Percentiles rank a stretch among this genome's conserved stretches.
Conservation (phyloP, 345 rosid genomes). For the Carallia brachiata region DNA sequence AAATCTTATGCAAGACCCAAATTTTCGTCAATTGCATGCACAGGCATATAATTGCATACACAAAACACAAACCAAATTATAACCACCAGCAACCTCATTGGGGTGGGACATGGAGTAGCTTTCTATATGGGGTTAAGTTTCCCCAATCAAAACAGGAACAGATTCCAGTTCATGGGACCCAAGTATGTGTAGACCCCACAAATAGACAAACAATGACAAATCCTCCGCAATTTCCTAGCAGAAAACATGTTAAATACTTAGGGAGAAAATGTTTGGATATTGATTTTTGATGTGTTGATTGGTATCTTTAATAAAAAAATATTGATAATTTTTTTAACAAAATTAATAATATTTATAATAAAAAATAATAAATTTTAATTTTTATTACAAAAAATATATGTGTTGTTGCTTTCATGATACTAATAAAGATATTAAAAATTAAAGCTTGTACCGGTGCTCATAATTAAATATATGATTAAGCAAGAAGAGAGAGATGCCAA, state of each 20-base stretch:
- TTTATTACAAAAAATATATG: too few relatives aligned
- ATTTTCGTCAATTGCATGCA: not conserved
- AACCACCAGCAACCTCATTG: constrained; percentile 17
- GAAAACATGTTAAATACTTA: not conserved
- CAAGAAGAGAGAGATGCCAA: not conserved
- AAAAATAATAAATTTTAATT: too few relatives aligned
- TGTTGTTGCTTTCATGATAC: too few relatives aligned
- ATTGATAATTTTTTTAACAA: too few relatives aligned
- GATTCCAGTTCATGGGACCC: constrained; percentile 24
- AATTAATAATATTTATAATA: too few relatives aligned
- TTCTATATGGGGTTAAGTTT: constrained; percentile 34
- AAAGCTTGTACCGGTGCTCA: not conserved
- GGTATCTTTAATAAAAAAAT: too few relatives aligned
- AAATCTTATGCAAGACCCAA: constrained; percentile 2
- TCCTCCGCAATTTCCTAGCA: too few relatives aligned
- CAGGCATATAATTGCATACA: not conserved
- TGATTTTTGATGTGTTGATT: too few relatives aligned
- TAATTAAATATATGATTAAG: not conserved
- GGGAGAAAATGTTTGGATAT: not conserved
- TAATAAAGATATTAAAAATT: too few relatives aligned
- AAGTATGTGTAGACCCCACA: too few relatives aligned
- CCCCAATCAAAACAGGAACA: constrained; percentile 26
- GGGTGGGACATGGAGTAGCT: constrained; percentile 31
- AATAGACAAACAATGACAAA: too few relatives aligned
- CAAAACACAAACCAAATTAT: not conserved